Conservation (phyloP, 805 yeast species). For the Yarrowia sp. region DNA sequence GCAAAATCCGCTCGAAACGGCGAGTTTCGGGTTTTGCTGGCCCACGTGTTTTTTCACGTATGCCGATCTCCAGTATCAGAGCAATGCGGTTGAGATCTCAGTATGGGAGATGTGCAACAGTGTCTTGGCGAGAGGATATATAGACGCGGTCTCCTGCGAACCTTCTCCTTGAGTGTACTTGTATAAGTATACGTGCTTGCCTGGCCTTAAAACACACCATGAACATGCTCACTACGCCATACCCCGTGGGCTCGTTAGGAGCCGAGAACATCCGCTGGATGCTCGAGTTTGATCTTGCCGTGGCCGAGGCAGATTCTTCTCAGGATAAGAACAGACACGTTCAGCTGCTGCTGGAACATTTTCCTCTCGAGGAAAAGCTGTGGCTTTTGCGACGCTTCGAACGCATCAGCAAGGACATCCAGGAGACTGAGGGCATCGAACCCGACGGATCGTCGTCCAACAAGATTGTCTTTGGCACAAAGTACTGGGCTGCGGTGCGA, state of each 20-base stretch:
- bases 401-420: background rate
- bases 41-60: background rate
- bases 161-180: background rate
- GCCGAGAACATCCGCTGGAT: conserved; percentile 10
- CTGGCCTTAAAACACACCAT: too few relatives aligned
- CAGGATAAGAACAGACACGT: conserved; percentile 8
- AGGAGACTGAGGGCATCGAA: background rate
- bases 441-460: conserved; percentile 8
- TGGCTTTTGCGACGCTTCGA: background rate
- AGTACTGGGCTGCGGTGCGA: conserved; percentile 3
- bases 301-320: background rate
- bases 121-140: background rate
- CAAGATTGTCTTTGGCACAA: conserved; percentile 6
- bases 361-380: conserved; percentile 15
- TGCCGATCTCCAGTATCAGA: conserved; percentile 1
- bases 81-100: background rate
- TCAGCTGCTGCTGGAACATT: background rate
- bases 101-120: background rate
- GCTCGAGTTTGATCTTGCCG: conserved; percentile 7
- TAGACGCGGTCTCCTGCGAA: background rate
- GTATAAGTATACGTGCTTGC: too few relatives aligned
- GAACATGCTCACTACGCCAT: background rate
- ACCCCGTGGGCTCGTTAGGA: conserved; percentile 25
- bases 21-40: too few relatives aligned
- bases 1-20: too few relatives aligned